Evolutionary conservation across 1,139 yeast species (phyloP), one percentile per base, ranked within the genome.

Genomic region (Candida tetrigidarum): DNA sequence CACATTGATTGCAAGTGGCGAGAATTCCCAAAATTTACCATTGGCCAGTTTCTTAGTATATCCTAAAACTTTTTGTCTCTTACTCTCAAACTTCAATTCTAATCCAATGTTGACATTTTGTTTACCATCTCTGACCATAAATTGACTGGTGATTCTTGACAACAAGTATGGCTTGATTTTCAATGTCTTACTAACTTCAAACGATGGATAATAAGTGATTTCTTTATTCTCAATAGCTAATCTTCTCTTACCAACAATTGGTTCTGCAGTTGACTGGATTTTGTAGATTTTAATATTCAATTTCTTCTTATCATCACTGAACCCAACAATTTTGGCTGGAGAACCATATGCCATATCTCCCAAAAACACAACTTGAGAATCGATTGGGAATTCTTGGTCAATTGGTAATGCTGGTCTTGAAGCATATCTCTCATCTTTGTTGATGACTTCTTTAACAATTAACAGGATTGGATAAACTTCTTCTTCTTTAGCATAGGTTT

Each of bases 261-360:
- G 89, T 54, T 85, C 91, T 14, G 75, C 67, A 38, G 70, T 69
- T 3, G 73, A 60, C 33, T 74, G 72, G 46, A 78, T 78, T 58
- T 81, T 79, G 37, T 76, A 71, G 27, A 74, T 69, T 45, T 70
- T 67, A 16, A 86, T 79, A 42, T 83, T 77, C 45, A 85, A 64
- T 14, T 37, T 37, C 15, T 16, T 35, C 48, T 80, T 80, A 23
- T 73, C 74, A 18, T 72, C 74, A 35, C 79, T 72, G 50, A 81
- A 78, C 0, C 89, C 96, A 42, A 76, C 81, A 41, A 93, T 80
- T 19, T 76, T 75, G 11, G 95, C 92, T 42, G 96, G 86, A 22
- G 90, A 79, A 41, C 99, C 99, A 60, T 89, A 93, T 2, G 92
- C 96, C 66, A 83, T 83, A 32, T 86, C 91, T 33, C 98, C 96